Evolutionary conservation across 441 rosid genomes (phyloP).

Genomic region (Pelargonium citronellum): DNA sequence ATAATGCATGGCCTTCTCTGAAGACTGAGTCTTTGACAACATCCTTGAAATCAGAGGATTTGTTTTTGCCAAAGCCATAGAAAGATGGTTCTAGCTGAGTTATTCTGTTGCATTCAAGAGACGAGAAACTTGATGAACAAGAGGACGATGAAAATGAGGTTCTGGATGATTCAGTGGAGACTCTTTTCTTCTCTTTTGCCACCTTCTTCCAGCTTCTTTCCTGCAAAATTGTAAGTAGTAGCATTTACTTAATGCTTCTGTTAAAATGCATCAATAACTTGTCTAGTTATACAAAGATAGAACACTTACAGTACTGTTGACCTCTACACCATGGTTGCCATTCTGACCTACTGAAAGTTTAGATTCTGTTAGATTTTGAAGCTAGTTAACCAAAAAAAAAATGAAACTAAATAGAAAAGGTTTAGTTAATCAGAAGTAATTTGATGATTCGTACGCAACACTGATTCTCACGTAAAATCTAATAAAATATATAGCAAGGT

Average conservation of each 20-base stretch:
- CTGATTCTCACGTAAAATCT: too few species aligned
- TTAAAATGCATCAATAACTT: neutral
- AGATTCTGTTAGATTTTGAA: neutral
- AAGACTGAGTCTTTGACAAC: constrained; percentile 32
- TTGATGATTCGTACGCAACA: neutral
- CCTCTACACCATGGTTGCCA: constrained; percentile 32
- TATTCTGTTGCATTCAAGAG: constrained; percentile 46
- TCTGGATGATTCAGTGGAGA: constrained; percentile 68
- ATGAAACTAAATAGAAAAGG: neutral
- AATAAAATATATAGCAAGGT: too few species aligned
- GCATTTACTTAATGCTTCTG: constrained; percentile 13
- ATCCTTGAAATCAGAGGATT: constrained; percentile 46
- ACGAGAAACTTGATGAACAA: constrained; percentile 66
- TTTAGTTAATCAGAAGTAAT: neutral
- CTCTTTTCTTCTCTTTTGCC: constrained; percentile 48
- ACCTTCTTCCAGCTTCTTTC: constrained; percentile 45
- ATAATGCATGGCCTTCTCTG: constrained; percentile 47
- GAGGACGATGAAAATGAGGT: constrained; percentile 71
- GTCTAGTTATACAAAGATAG: neutral
- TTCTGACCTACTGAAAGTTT: constrained; percentile 41
- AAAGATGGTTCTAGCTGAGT: constrained; percentile 42
- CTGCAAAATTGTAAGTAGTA: constrained; percentile 40
- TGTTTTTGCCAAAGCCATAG: constrained; percentile 24
- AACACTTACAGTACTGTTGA: constrained; percentile 42
- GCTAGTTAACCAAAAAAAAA: neutral